Conservation (phyloP, 768 basidiomycete species). For the Mycena pura region DNA sequence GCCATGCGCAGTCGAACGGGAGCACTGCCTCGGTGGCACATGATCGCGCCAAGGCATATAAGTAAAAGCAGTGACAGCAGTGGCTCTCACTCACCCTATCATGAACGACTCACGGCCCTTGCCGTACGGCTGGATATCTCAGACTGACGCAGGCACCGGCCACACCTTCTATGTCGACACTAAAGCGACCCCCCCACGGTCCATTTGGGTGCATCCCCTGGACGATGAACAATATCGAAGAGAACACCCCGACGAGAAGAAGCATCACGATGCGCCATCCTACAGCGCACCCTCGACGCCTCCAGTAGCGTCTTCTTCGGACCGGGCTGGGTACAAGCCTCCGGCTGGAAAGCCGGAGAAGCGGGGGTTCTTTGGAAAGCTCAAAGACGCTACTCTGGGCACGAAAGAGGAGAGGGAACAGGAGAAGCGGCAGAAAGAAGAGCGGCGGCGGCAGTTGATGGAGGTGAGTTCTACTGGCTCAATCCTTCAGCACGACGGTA, state of each 20-base stretch:
- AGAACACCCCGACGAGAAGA: conserved; percentile 59
- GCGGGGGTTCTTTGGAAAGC: conserved; percentile 61
- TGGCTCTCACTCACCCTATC: neutral
- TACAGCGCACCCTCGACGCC: conserved; percentile 17
- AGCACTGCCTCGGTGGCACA: neutral
- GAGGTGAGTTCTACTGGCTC: conserved; percentile 30
- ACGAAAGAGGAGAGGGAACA: conserved; percentile 70
- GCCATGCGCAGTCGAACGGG: neutral
- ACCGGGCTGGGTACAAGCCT: conserved; percentile 6
- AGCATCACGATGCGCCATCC: conserved; percentile 13
- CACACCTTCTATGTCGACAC: conserved; percentile 71
- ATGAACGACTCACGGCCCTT: conserved; percentile 43
- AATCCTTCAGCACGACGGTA: too few species aligned
- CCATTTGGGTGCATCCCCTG: conserved; percentile 77
- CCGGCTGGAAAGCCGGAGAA: conserved; percentile 36
- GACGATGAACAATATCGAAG: conserved; percentile 70
- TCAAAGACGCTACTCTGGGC: conserved; percentile 69
- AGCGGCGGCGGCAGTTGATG: conserved; percentile 32
- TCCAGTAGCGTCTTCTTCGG: conserved; percentile 11
- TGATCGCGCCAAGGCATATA: conserved; percentile 1
- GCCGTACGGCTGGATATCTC: conserved; percentile 64
- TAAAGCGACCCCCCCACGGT: conserved; percentile 62
- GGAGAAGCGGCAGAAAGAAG: conserved; percentile 34
- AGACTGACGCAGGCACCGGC: conserved; percentile 48
- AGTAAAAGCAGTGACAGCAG: neutral